Evolutionary conservation across 2,329 filamentous ascomycete species (phyloP).

Genomic region (Aspergillus sp.): DNA sequence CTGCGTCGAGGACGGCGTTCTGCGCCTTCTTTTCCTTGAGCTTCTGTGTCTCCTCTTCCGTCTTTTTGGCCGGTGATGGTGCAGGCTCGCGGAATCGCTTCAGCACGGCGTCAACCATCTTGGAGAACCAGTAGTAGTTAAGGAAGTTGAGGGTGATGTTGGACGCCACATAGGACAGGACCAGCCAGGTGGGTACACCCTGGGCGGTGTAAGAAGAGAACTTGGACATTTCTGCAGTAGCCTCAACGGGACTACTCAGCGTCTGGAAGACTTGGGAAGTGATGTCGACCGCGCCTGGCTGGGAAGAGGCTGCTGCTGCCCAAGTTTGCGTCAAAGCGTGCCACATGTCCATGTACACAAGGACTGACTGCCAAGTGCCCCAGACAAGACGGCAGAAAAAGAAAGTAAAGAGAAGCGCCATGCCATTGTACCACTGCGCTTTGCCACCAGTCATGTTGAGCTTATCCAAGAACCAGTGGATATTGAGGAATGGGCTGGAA

Average conservation of each 20-base stretch:
- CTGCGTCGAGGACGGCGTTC: conserved; percentile 32
- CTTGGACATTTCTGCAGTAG: conserved; percentile 44
- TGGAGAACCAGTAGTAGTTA: conserved; percentile 64
- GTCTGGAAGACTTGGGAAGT: conserved; percentile 29
- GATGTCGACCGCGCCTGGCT: conserved; percentile 25
- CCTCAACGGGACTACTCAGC: conserved; percentile 32
- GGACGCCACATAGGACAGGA: conserved; percentile 51
- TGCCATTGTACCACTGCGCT: conserved; percentile 61
- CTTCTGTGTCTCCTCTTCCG: conserved; percentile 14
- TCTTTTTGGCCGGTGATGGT: conserved; percentile 18
- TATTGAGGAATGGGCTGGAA: conserved; percentile 61
- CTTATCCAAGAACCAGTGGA: conserved; percentile 68
- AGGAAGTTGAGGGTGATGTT: conserved; percentile 59
- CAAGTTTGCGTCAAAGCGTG: conserved; percentile 43
- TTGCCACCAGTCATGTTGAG: conserved; percentile 59
- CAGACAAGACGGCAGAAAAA: conserved; percentile 59
- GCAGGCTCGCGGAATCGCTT: conserved; percentile 52
- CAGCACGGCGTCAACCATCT: conserved; percentile 62
- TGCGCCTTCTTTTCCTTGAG: conserved; percentile 21
- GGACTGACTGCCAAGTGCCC: conserved; percentile 56
- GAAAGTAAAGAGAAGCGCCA: conserved; percentile 54
- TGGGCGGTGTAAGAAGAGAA: conserved; percentile 38
- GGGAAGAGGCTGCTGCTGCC: conserved; percentile 23
- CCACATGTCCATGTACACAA: conserved; percentile 58
- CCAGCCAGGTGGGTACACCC: conserved; percentile 55